phyloP scores from a whole-genome alignment of 2,329 filamentous ascomycete species.

The Balansia obtecta region DNA sequence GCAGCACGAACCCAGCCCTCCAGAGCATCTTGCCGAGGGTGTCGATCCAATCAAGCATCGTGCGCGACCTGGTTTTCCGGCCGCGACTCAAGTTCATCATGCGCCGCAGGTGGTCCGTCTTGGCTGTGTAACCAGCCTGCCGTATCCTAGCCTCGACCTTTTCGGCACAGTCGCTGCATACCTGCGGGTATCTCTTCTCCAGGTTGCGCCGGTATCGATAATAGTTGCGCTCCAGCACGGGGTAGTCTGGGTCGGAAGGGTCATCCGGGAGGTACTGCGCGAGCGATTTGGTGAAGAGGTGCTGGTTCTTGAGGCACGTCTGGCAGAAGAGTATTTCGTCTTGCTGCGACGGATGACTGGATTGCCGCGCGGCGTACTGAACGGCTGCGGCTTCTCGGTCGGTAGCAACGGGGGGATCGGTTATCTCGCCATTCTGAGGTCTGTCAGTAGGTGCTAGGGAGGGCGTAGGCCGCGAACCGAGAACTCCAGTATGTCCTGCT shows the following conservation, averaged over 20 bases:
- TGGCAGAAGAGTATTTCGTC: slow-evolving; percentile 48
- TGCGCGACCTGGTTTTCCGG: slow-evolving; percentile 18
- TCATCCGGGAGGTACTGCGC: slow-evolving; percentile 66
- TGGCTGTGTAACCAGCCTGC: slow-evolving; percentile 65
- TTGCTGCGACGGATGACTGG: slow-evolving; percentile 10
- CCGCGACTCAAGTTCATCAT: slow-evolving; percentile 55
- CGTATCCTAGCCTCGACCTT: slow-evolving; percentile 58
- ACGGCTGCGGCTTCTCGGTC: slow-evolving; percentile 26
- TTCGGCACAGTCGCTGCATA: slow-evolving; percentile 71
- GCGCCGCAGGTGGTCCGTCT: slow-evolving; percentile 65
- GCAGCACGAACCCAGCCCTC: slow-evolving; percentile 32
- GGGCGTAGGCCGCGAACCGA: too few relatives aligned
- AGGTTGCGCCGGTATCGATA: slow-evolving; percentile 59
- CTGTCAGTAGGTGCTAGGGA: slow-evolving; percentile 2
- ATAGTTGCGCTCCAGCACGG: slow-evolving; percentile 53
- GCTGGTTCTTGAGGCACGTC: slow-evolving; percentile 80
- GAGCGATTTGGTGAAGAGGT: slow-evolving; percentile 61
- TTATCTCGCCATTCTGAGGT: slow-evolving; percentile 68
- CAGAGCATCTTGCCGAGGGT: slow-evolving; percentile 32
- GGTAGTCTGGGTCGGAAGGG: slow-evolving; percentile 53
- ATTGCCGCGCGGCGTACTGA: slow-evolving; percentile 34
- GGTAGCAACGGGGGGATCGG: slow-evolving; percentile 63
- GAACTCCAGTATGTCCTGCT: too few relatives aligned
- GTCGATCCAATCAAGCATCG: slow-evolving; percentile 31
- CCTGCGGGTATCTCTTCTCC: slow-evolving; percentile 76